phyloP scores from a whole-genome alignment of 352 stramenopile species.

The Pythium volutum region DNA sequence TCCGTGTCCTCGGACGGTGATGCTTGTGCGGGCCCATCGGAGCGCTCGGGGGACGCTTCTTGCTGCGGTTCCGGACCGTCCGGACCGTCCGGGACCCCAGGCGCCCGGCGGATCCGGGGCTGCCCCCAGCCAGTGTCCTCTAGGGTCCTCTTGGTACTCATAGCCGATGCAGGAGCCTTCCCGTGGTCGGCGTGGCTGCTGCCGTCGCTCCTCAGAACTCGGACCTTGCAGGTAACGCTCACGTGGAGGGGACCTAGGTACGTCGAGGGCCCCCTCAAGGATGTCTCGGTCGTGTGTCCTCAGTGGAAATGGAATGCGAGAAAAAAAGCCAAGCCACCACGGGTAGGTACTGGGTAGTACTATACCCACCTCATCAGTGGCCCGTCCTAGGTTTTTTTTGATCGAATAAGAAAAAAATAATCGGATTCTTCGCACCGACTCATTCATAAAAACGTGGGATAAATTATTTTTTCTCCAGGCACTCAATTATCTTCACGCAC shows the following conservation, averaged over 20 bases:
- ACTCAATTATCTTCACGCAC: constrained; percentile 12
- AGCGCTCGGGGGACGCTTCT: neutral
- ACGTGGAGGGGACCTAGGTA: neutral
- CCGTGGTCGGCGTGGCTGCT: neutral
- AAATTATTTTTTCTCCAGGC: constrained; percentile 16
- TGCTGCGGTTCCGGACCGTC: constrained; percentile 8
- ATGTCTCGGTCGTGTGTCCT: constrained; percentile 5
- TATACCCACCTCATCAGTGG: constrained; percentile 9
- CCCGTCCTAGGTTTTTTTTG: constrained; percentile 7
- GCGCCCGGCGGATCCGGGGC: neutral
- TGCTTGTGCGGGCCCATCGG: neutral
- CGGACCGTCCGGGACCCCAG: too few species aligned
- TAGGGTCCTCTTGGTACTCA: constrained; percentile 18
- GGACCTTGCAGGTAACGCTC: neutral
- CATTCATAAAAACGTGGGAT: neutral
- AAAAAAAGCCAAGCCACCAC: constrained; percentile 6
- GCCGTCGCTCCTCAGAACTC: too few species aligned
- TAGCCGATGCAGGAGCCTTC: neutral
- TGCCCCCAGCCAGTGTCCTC: constrained; percentile 9
- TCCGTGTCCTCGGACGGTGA: constrained; percentile 2
- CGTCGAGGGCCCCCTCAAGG: neutral
- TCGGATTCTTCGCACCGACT: neutral
- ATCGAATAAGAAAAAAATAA: neutral
- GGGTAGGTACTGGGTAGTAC: neutral
- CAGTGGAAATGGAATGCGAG: neutral